Conservation (phyloP, 352 stramenopile genomes). For the Saprolegnia diclina region DNA sequence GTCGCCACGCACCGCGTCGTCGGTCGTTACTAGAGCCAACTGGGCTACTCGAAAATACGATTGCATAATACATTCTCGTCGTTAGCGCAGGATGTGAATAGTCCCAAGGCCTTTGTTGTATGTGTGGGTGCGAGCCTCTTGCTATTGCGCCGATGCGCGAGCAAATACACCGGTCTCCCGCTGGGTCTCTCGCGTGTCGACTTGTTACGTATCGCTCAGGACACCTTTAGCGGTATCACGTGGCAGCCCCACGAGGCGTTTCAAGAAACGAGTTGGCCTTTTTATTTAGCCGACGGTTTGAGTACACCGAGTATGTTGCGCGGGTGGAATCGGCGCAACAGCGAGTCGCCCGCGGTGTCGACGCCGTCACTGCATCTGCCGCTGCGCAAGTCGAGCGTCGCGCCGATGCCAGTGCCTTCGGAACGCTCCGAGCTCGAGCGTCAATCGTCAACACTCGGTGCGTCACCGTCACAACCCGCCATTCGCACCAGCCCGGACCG, state of each 20-base stretch:
- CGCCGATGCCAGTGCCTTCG: background rate
- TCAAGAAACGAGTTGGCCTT: no score
- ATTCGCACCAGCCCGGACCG: background rate
- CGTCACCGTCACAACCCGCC: background rate
- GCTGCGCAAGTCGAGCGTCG: background rate
- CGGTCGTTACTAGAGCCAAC: slow-evolving; percentile 3
- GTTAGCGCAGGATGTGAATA: no score
- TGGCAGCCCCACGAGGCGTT: no score
- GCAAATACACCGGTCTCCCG: background rate
- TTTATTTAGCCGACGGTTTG: background rate
- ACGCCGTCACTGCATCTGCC: background rate
- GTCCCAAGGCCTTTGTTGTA: no score
- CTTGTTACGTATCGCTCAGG: no score
- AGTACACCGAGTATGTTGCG: background rate
- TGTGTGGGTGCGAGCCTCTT: no score
- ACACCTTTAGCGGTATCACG: no score
- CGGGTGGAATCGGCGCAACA: slow-evolving; percentile 3
- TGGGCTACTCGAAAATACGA: no score
- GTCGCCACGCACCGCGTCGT: slow-evolving; percentile 59
- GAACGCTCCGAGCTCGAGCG: background rate
- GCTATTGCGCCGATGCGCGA: no score
- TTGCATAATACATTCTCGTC: no score
- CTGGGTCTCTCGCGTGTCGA: background rate
- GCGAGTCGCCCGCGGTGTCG: background rate
- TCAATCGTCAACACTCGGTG: background rate